These are phyloP conservation scores for Fistulinella cinereoalba DNA, from an alignment of 1,284 basidiomycete genomes.

Conservation along the genomic window DNA sequence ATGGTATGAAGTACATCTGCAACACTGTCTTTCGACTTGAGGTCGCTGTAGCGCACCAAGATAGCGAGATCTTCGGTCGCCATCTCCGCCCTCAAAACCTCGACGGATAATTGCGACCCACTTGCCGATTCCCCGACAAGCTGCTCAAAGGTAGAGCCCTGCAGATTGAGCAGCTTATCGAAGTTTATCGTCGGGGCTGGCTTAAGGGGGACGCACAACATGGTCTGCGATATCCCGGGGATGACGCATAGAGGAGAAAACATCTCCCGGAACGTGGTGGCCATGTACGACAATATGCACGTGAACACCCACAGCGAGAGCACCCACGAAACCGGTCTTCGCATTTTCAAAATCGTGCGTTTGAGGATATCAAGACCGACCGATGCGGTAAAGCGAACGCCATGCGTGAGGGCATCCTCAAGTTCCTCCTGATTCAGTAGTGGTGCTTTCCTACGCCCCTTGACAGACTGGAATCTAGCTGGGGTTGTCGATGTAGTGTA, in stretches of 20 bases:
- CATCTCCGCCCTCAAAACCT: constrained; percentile 74
- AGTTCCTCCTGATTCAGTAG: constrained; percentile 22
- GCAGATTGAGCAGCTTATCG: constrained; percentile 53
- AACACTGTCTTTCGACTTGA: constrained; percentile 57
- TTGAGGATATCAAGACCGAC: constrained; percentile 49
- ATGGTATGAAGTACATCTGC: constrained; percentile 51
- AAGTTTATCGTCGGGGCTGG: constrained; percentile 46
- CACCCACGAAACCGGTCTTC: constrained; percentile 53
- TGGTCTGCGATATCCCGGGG: constrained; percentile 51
- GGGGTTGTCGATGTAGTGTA: constrained; percentile 10
- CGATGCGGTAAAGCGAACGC: constrained; percentile 29
- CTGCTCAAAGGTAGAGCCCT: constrained; percentile 59
- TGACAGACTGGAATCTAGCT: constrained; percentile 7
- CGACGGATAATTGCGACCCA: constrained; percentile 55
- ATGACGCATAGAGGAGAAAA: constrained; percentile 58
- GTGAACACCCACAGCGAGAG: constrained; percentile 51
- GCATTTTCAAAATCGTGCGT: constrained; percentile 47
- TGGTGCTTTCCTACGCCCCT: constrained; percentile 14
- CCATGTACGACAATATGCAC: constrained; percentile 39
- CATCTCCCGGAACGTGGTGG: constrained; percentile 41
- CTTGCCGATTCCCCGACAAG: constrained; percentile 56
- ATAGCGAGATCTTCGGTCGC: constrained; percentile 63
- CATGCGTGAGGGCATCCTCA: constrained; percentile 20
- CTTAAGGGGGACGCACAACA: constrained; percentile 39
- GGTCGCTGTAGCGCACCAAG: constrained; percentile 56